These are phyloP conservation scores for Kodamaea sagamina DNA, from an alignment of 805 yeast genomes.

Conservation along the genomic window DNA sequence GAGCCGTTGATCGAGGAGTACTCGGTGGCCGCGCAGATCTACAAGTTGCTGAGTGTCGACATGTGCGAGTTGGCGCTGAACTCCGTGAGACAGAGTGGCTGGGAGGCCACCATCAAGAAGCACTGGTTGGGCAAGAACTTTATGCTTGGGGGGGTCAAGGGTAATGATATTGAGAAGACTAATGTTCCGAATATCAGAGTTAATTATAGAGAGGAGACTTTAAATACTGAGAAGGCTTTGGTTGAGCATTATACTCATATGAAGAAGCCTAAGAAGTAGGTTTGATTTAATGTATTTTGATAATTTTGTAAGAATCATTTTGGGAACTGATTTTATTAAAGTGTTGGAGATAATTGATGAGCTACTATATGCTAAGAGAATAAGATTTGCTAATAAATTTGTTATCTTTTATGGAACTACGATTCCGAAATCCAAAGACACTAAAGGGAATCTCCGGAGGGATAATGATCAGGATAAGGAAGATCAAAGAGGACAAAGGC, in stretches of 20 bases:
- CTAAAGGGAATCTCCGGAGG: too few relatives aligned
- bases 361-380: too few relatives aligned
- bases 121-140: conserved; percentile 89
- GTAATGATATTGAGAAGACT: conserved; percentile 89
- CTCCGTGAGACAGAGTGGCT: conserved; percentile 92
- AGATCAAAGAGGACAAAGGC: too few relatives aligned
- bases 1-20: conserved; percentile 98
- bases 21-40: conserved; percentile 97
- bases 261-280: conserved; percentile 5
- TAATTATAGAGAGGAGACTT: conserved; percentile 80
- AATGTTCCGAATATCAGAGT: conserved; percentile 91
- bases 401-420: too few relatives aligned
- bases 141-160: conserved; percentile 61
- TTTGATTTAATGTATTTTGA: not conserved
- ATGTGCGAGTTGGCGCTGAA: conserved; percentile 96
- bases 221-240: conserved; percentile 67
- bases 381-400: too few relatives aligned
- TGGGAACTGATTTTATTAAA: too few relatives aligned
- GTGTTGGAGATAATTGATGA: too few relatives aligned
- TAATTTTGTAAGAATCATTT: too few relatives aligned
- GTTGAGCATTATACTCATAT: conserved; percentile 56
- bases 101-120: conserved; percentile 79
- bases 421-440: too few relatives aligned
- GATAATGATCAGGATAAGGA: too few relatives aligned
- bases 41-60: conserved; percentile 90